Conservation (phyloP, 768 basidiomycete genomes). For the Rhodotorula graminis region DNA sequence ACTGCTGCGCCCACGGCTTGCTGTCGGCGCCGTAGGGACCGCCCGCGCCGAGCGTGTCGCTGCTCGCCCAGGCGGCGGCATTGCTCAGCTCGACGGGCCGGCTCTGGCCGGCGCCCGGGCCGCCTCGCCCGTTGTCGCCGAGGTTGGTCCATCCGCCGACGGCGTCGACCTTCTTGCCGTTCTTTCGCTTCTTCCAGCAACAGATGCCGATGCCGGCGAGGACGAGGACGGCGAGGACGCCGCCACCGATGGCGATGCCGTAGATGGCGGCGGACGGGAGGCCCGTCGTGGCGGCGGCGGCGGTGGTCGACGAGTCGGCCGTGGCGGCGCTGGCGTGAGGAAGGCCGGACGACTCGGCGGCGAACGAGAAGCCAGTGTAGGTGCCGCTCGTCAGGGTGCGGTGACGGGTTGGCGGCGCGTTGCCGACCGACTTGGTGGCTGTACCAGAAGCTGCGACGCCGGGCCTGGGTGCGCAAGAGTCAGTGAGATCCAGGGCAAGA, state of each 20-base stretch:
- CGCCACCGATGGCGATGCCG: slow-evolving; percentile 23
- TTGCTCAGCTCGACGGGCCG: not conserved
- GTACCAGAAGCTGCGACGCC: slow-evolving; percentile 4
- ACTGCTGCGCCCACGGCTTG: slow-evolving; percentile 6
- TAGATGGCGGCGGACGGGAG: slow-evolving; percentile 13
- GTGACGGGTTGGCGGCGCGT: slow-evolving; percentile 10
- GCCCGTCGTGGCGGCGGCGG: not conserved
- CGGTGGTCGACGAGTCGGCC: not conserved
- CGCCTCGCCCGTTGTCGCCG: not conserved
- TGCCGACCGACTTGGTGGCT: not conserved
- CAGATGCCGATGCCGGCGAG: slow-evolving; percentile 17
- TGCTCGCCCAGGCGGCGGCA: slow-evolving; percentile 2
- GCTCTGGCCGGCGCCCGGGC: not conserved
- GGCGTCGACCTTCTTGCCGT: slow-evolving; percentile 22
- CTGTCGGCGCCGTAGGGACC: not conserved
- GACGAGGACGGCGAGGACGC: slow-evolving; percentile 4
- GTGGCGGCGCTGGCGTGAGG: not conserved
- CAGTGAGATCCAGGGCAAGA: no score
- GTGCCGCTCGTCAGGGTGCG: not conserved
- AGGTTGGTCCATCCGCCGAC: slow-evolving; percentile 15
- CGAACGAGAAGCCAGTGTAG: slow-evolving; percentile 14
- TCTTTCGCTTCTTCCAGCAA: slow-evolving; percentile 30
- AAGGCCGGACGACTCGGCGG: not conserved
- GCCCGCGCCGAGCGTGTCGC: not conserved
- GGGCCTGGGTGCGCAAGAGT: not conserved